A percentile compares a stretch with the other conserved stretches of the same genome.
phyloP scores from a whole-genome alignment of 768 basidiomycete genomes.

The Kwoniella botswanensis region DNA sequence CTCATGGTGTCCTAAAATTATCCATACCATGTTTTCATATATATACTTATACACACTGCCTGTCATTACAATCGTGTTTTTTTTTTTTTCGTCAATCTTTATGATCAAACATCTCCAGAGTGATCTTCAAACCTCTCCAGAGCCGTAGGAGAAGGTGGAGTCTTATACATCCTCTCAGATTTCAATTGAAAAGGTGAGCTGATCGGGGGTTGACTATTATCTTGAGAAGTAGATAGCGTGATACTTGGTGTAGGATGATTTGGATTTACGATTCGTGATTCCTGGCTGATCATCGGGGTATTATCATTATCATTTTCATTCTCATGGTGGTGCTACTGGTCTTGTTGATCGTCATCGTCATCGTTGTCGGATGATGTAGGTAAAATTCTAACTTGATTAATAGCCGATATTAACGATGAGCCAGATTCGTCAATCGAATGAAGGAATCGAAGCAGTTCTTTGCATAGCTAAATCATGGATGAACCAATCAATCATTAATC shows the following conservation, averaged over 20 bases:
- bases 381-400: conserved; percentile 36
- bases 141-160: conserved; percentile 40
- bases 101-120: background rate
- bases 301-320: background rate
- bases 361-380: background rate
- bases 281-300: background rate
- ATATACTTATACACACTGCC: background rate
- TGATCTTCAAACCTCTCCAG: conserved; percentile 19
- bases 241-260: conserved; percentile 2
- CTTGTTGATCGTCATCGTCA: background rate
- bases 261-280: background rate
- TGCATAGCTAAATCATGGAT: conserved; percentile 66
- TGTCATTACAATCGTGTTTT: background rate
- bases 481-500: background rate
- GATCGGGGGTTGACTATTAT: background rate
- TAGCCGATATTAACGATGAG: conserved; percentile 35
- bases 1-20: too few species aligned
- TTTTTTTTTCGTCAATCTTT: background rate
- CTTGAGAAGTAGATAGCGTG: background rate
- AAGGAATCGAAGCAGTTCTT: conserved; percentile 88
- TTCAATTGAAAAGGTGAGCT: conserved; percentile 39
- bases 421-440: conserved; percentile 91
- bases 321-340: background rate
- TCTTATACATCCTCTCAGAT: conserved; percentile 33
- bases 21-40: background rate